Evolutionary conservation across 2,329 filamentous ascomycete genomes (phyloP).

Genomic region (Cercospora janseana): DNA sequence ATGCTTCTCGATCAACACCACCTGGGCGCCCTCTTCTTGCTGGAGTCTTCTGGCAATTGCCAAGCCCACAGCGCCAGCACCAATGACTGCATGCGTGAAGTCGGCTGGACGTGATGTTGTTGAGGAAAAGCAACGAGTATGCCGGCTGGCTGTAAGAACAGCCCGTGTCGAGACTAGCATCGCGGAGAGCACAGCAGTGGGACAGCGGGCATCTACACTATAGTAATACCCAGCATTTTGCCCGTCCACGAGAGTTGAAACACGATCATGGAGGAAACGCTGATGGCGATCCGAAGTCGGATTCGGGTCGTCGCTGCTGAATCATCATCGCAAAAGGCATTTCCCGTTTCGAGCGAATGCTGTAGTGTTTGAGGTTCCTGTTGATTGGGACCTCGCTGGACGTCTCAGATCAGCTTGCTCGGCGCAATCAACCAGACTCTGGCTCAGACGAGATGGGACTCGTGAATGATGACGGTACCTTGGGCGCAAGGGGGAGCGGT

Average conservation of each 20-base stretch:
- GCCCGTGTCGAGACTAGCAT: constrained; percentile 18
- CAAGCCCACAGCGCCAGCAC: constrained; percentile 73
- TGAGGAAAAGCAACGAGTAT: constrained; percentile 44
- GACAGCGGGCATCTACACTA: too few species aligned
- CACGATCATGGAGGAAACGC: not conserved
- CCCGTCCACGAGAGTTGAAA: too few species aligned
- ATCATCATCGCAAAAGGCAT: not conserved
- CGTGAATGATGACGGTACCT: too few species aligned
- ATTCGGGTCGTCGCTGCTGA: constrained; percentile 11
- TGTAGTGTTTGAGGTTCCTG: too few species aligned
- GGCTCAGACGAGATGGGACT: too few species aligned
- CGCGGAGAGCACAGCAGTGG: not conserved
- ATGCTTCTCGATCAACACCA: constrained; percentile 80
- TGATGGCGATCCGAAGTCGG: not conserved
- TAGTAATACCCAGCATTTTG: too few species aligned
- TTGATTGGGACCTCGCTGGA: too few species aligned
- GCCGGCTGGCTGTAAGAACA: not conserved
- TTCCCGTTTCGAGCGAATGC: too few species aligned
- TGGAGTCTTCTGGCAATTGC: constrained; percentile 74
- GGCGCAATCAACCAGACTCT: not conserved
- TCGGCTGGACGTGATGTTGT: constrained; percentile 48
- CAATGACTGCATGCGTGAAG: constrained; percentile 66
- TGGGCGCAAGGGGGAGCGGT: too few species aligned
- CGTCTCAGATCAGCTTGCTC: too few species aligned
- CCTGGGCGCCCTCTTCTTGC: constrained; percentile 57